A percentile compares a stretch with the other conserved stretches of the same genome.
Conservation (phyloP, 148 eudicot species). For the Heliosperma pusillum region DNA sequence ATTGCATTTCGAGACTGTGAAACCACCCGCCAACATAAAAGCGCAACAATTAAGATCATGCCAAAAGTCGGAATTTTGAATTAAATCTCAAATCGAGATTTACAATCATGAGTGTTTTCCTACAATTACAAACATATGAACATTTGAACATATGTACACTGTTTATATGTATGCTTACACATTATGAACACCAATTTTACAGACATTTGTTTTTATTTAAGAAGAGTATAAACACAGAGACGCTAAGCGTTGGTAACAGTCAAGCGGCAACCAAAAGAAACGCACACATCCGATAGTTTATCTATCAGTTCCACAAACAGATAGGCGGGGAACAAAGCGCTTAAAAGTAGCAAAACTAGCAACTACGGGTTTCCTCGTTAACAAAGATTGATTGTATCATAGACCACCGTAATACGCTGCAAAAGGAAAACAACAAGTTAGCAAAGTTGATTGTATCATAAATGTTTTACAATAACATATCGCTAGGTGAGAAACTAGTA, state of each 20-base stretch:
- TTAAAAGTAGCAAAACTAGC: too few species aligned
- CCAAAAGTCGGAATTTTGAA: not conserved
- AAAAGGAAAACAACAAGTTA: not conserved
- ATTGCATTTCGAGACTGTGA: not conserved
- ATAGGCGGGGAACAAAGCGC: not conserved
- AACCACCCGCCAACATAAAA: not conserved
- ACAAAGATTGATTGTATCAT: conserved; percentile 11
- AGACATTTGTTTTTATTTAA: too few species aligned
- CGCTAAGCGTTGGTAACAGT: conserved; percentile 5
- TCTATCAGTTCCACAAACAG: not conserved
- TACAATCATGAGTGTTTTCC: not conserved
- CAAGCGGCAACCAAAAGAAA: too few species aligned
- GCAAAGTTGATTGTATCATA: too few species aligned
- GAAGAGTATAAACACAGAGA: not conserved
- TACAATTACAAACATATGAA: not conserved
- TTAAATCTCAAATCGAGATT: not conserved
- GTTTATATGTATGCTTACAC: too few species aligned
- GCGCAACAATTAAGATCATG: too few species aligned
- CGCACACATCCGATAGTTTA: too few species aligned
- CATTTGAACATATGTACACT: not conserved
- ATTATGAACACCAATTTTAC: conserved; percentile 6
- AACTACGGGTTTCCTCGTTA: too few species aligned
- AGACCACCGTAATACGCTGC: conserved; percentile 22
- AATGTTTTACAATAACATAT: too few species aligned
- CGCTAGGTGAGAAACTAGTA: too few species aligned